These are phyloP conservation scores for Malania oleifera DNA, from an alignment of 164 flowering plant species.

Conservation along the genomic window DNA sequence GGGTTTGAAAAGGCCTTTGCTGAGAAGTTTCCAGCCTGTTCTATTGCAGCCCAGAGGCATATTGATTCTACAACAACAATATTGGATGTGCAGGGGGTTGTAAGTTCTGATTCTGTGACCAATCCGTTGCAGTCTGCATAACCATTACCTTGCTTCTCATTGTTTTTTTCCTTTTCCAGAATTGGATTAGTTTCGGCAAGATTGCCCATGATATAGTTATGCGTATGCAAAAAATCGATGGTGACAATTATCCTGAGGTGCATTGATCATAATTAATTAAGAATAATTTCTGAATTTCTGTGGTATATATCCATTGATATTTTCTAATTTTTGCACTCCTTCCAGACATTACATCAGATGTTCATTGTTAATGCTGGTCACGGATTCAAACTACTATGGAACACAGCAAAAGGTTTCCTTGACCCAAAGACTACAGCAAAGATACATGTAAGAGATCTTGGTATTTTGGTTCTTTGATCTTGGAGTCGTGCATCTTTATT, in stretches of 20 bases:
- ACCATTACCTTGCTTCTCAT: conserved; percentile 5
- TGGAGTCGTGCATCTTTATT: neutral
- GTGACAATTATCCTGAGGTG: conserved; percentile 94
- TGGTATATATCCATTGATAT: neutral
- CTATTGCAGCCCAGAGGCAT: conserved; percentile 67
- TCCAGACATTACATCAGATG: conserved; percentile 87
- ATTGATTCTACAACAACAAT: conserved; percentile 60
- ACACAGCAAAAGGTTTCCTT: conserved; percentile 68
- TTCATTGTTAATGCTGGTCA: conserved; percentile 85
- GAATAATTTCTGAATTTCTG: neutral
- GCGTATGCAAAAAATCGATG: conserved; percentile 84
- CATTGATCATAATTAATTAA: conserved; percentile 10
- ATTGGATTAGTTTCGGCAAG: conserved; percentile 77
- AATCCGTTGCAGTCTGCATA: neutral
- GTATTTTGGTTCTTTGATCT: neutral
- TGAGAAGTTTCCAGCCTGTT: conserved; percentile 83
- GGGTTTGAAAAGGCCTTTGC: conserved; percentile 74
- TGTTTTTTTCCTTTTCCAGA: conserved; percentile 42
- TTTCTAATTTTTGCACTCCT: conserved; percentile 11
- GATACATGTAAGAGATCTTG: conserved; percentile 54
- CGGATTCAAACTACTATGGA: conserved; percentile 81
- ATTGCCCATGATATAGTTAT: conserved; percentile 73
- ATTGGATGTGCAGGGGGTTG: conserved; percentile 83
- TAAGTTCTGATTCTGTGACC: conserved; percentile 22
- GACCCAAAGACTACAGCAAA: conserved; percentile 83